Conservation (phyloP, 1,139 yeast genomes). For the Kluyveromyces marxianus region DNA sequence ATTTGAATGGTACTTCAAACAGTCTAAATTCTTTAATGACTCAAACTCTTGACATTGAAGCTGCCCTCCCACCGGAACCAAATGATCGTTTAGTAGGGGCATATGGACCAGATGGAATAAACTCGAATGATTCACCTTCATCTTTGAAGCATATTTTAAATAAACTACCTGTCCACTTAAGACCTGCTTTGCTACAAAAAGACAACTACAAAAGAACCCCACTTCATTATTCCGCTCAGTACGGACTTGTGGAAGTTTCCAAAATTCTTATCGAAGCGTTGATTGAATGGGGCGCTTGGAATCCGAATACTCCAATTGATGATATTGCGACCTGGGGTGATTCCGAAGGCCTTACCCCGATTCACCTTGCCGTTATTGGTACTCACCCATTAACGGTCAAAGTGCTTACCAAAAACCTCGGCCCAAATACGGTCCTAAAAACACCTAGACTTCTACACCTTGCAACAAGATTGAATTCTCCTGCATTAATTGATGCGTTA, state of each 20-base stretch:
- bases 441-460: slow-evolving; percentile 53
- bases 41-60: slow-evolving; percentile 33
- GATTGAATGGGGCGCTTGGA: slow-evolving; percentile 45
- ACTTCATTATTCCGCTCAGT: slow-evolving; percentile 83
- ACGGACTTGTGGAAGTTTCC: slow-evolving; percentile 65
- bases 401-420: slow-evolving; percentile 46
- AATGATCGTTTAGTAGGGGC: slow-evolving; percentile 37
- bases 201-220: slow-evolving; percentile 83
- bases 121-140: slow-evolving; percentile 45
- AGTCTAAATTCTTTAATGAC: slow-evolving; percentile 10
- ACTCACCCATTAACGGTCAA: slow-evolving; percentile 73
- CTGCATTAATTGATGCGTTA: slow-evolving; percentile 48
- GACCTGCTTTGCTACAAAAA: slow-evolving; percentile 48
- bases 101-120: slow-evolving; percentile 61
- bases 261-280: slow-evolving; percentile 47
- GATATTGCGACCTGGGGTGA: slow-evolving; percentile 67
- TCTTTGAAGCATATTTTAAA: slow-evolving; percentile 48
- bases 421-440: slow-evolving; percentile 30
- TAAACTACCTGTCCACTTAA: slow-evolving; percentile 45
- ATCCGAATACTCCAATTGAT: slow-evolving; percentile 47
- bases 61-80: slow-evolving; percentile 44
- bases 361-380: slow-evolving; percentile 77
- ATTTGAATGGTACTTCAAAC: too few relatives aligned
- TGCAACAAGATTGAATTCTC: slow-evolving; percentile 64
- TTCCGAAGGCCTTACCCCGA: slow-evolving; percentile 72